Evolutionary conservation across 768 basidiomycete genomes (phyloP).

Genomic region (Hypholoma sublateritium): DNA sequence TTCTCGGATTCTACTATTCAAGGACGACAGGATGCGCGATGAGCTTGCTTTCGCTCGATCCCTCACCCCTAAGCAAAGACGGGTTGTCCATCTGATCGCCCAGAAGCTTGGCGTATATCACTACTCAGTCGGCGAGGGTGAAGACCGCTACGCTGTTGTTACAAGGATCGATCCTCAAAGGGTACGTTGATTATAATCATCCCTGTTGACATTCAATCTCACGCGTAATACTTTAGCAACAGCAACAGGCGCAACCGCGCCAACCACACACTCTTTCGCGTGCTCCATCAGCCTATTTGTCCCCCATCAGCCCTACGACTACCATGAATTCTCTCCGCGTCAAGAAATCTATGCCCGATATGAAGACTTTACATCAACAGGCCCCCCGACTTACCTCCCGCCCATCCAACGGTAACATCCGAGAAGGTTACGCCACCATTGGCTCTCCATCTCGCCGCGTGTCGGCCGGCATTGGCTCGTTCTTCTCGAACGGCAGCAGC

Average conservation of each 20-base stretch:
- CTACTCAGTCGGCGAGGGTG: constrained; percentile 90
- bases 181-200: constrained; percentile 43
- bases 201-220: constrained; percentile 8
- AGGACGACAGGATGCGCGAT: constrained; percentile 96
- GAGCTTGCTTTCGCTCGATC: constrained; percentile 95
- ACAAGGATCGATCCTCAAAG: constrained; percentile 85
- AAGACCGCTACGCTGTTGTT: constrained; percentile 92
- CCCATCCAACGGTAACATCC: constrained; percentile 86
- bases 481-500: constrained; percentile 57
- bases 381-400: constrained; percentile 79
- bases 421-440: constrained; percentile 84
- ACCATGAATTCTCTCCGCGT: constrained; percentile 66
- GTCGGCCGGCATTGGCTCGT: constrained; percentile 66
- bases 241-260: constrained; percentile 44
- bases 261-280: constrained; percentile 73
- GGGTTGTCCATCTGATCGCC: constrained; percentile 94
- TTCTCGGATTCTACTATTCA: constrained; percentile 94
- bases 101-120: constrained; percentile 96
- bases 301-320: constrained; percentile 44
- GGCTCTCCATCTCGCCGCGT: constrained; percentile 79
- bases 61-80: constrained; percentile 79
- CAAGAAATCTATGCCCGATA: constrained; percentile 99
- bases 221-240: constrained; percentile 14
- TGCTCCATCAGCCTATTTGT: constrained; percentile 78
- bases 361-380: constrained; percentile 82